Evolutionary conservation across 305 asterid genomes (phyloP).

Genomic region (Ruellia speciosa): DNA sequence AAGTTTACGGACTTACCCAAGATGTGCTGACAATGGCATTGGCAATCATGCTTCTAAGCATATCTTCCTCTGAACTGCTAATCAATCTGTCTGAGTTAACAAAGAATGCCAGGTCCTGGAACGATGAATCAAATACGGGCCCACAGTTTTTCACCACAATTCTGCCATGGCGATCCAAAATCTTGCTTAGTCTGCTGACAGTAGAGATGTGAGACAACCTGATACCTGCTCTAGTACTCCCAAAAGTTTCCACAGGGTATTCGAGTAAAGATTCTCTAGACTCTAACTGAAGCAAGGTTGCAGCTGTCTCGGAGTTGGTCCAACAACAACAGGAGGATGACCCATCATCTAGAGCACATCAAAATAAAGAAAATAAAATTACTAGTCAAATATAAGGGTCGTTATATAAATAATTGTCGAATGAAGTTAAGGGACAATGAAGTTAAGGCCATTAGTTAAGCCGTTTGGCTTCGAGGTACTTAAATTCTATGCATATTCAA

Average conservation of each 20-base stretch:
- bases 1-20: constrained; percentile 36
- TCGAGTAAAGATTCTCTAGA: constrained; percentile 24
- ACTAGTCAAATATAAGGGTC: no score
- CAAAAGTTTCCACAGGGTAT: constrained; percentile 18
- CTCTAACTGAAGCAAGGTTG: constrained; percentile 47
- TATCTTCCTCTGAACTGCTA: constrained; percentile 37
- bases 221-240: constrained; percentile 20
- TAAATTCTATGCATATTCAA: no score
- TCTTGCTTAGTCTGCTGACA: constrained; percentile 27
- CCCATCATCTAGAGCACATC: constrained; percentile 54
- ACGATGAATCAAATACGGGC: constrained; percentile 38
- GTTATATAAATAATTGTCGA: no score
- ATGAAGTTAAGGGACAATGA: no score
- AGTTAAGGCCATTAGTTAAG: no score
- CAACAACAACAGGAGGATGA: constrained; percentile 76
- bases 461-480: no score
- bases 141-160: constrained; percentile 54
- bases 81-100: constrained; percentile 29
- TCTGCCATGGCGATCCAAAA: constrained; percentile 42
- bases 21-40: constrained; percentile 36
- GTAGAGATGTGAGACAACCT: constrained; percentile 20
- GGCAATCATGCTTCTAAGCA: constrained; percentile 42
- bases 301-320: constrained; percentile 60
- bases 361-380: constrained; percentile 6
- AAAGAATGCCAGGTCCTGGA: constrained; percentile 45